Evolutionary conservation across 2,329 filamentous ascomycete species (phyloP), one percentile per base, ranked within the genome.

Genomic region (Cytospora mali): DNA sequence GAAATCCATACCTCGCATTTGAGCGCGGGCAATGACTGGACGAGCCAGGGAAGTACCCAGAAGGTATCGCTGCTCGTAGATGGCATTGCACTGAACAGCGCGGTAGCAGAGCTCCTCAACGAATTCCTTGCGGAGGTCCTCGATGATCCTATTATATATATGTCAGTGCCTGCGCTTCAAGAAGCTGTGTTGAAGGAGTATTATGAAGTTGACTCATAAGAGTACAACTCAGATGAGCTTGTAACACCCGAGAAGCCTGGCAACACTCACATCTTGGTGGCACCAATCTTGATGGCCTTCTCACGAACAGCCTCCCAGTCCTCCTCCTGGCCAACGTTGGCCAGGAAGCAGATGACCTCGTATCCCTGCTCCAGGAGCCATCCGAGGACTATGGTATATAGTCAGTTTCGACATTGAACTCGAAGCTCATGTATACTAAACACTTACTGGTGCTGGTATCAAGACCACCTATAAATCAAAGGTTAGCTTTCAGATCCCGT

Each of bases 71-170:
- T 69, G 87, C 80, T 92, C 86, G 74, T 88, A 89, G 74, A 87
- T 84, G 66, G 85, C 86, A 68, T 88, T 87, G 75, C 87, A 91
- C 76, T 92, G 89, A 67, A 95, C 85, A 66, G 91, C 91, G 58
- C 85, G 88, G 84, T 88, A 93, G 81, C 88, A 89, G 51, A 95
- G 82, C 79, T 94, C 85, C 70, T 93, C 89, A 68, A 95, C 85
- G 71, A 95, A 93, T 51, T 92, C 88, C 69, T 82, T 81, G 71
- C 87, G 85, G 60, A 94, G 82, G 74, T 95, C 85, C 66, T 81
- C 77, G 68, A 87, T 81, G 67, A 83, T 74, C 75, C 64, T 65
- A 14, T 23, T 1, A 11, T 13, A 16, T 23, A 13, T 10, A 25
- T 14, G n/a, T 56, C 9, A 62, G 27, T 31, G 88, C 84, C 78